phyloP scores from a whole-genome alignment of 2,329 filamentous ascomycete genomes.

The Pyrenochaeta sp. region DNA sequence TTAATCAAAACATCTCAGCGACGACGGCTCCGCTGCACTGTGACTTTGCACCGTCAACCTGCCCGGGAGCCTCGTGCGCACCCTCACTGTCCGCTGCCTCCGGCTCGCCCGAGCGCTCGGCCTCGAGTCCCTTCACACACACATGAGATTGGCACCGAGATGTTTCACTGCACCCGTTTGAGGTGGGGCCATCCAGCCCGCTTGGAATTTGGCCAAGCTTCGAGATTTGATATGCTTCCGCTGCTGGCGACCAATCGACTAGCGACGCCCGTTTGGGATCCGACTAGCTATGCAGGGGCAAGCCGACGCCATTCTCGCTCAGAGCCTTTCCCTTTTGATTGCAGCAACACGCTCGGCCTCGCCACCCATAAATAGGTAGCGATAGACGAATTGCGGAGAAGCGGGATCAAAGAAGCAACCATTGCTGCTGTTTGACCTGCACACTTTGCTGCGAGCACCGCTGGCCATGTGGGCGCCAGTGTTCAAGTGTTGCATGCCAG shows the following conservation, averaged over 20 bases:
- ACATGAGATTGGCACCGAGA: slow-evolving; percentile 34
- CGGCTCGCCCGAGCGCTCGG: slow-evolving; percentile 12
- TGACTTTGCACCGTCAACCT: not conserved
- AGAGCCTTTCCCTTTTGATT: slow-evolving; percentile 28
- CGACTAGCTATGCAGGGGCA: slow-evolving; percentile 39
- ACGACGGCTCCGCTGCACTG: slow-evolving; percentile 2
- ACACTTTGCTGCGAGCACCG: slow-evolving; percentile 1
- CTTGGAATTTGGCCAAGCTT: slow-evolving; percentile 22
- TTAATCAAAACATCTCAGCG: slow-evolving; percentile 7
- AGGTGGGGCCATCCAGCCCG: slow-evolving; percentile 26
- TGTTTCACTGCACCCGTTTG: slow-evolving; percentile 36
- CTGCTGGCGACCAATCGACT: slow-evolving; percentile 33
- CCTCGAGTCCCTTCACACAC: too few relatives aligned
- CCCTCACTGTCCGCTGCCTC: slow-evolving; percentile 2
- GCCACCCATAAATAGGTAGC: slow-evolving; percentile 44
- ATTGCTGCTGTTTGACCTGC: slow-evolving; percentile 9
- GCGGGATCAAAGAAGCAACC: slow-evolving; percentile 27
- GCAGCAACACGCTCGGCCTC: slow-evolving; percentile 30
- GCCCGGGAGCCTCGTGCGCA: not conserved
- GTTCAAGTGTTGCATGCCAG: slow-evolving; percentile 2
- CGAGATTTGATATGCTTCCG: slow-evolving; percentile 36
- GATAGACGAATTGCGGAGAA: slow-evolving; percentile 47
- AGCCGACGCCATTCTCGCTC: slow-evolving; percentile 20
- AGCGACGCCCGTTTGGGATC: slow-evolving; percentile 18
- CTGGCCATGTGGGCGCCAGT: not conserved